Evolutionary conservation across 805 yeast species (phyloP).

Genomic region (Candida xyloterini): DNA sequence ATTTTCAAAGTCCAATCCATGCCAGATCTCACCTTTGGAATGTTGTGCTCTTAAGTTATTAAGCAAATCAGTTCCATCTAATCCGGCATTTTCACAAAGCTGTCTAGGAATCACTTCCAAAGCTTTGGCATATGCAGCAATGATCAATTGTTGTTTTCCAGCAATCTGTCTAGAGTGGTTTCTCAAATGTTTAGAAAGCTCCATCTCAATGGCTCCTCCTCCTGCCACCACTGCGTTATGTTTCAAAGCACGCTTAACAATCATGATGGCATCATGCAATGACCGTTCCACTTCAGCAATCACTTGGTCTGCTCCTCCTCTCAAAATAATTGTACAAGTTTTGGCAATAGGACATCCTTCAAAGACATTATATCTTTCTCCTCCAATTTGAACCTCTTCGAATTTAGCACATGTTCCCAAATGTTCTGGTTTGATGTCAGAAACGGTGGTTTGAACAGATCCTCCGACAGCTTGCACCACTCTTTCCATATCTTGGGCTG

Average conservation of each 20-base stretch:
- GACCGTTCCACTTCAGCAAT: slow-evolving; percentile 98
- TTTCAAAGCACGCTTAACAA: slow-evolving; percentile 89
- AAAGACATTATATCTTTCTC: slow-evolving; percentile 91
- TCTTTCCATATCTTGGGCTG: slow-evolving; percentile 86
- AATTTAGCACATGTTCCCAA: slow-evolving; percentile 82
- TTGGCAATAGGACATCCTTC: slow-evolving; percentile 89
- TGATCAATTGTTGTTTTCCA: slow-evolving; percentile 92
- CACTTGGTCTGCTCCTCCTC: slow-evolving; percentile 99
- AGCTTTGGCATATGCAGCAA: slow-evolving; percentile 91
- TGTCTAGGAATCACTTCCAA: slow-evolving; percentile 96
- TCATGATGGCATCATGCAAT: slow-evolving; percentile 97
- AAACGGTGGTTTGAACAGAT: slow-evolving; percentile 70
- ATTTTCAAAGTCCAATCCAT: slow-evolving; percentile 86
- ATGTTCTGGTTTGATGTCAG: slow-evolving; percentile 65
- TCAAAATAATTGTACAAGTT: slow-evolving; percentile 86
- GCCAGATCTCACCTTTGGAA: slow-evolving; percentile 89
- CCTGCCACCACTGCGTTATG: slow-evolving; percentile 92
- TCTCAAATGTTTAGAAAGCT: slow-evolving; percentile 80
- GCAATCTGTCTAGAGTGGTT: slow-evolving; percentile 84
- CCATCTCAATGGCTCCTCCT: slow-evolving; percentile 99
- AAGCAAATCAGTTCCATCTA: slow-evolving; percentile 93
- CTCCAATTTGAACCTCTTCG: slow-evolving; percentile 94
- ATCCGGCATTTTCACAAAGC: slow-evolving; percentile 97
- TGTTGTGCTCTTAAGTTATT: slow-evolving; percentile 91
- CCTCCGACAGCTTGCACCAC: slow-evolving; percentile 95